These are phyloP conservation scores for Xylariaceae sp. DNA, from an alignment of 2,329 filamentous ascomycete species.

Conservation along the genomic window DNA sequence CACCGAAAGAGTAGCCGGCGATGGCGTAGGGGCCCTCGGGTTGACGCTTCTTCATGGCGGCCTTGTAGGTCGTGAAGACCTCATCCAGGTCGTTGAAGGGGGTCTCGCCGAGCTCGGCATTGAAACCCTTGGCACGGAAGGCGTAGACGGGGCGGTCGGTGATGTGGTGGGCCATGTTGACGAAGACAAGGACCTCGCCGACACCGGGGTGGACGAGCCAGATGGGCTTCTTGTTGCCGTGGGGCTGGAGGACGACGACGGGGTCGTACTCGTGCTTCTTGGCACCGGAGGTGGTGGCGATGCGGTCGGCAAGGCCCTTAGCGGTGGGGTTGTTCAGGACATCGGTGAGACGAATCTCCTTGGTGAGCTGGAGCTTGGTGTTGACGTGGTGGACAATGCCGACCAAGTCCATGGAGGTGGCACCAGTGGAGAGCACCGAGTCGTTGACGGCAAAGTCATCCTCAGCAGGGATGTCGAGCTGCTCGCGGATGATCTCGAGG, in stretches of 20 bases:
- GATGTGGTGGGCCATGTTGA: conserved; percentile 33
- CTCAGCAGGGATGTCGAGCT: no score
- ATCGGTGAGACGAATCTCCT: no score
- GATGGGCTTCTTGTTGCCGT: conserved; percentile 31
- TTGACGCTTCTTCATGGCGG: conserved; percentile 37
- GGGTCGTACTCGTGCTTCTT: conserved; percentile 1
- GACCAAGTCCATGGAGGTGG: no score
- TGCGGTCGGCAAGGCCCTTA: no score
- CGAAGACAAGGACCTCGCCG: conserved; percentile 39
- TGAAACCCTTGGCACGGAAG: conserved; percentile 38
- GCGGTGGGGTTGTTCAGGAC: no score
- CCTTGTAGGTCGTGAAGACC: conserved; percentile 34
- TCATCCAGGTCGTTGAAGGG: conserved; percentile 36
- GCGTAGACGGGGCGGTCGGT: conserved; percentile 42
- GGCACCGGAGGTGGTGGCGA: no score
- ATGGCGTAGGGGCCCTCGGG: conserved; percentile 47
- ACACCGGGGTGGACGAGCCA: conserved; percentile 38
- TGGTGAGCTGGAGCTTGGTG: no score
- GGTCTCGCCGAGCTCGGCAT: conserved; percentile 27
- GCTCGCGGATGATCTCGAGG: no score
- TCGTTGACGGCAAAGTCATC: no score
- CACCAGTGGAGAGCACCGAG: no score
- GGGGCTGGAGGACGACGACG: conserved; percentile 26
- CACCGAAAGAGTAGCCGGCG: conserved; percentile 47
- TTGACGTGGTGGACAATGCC: no score